Evolutionary conservation across 768 basidiomycete genomes (phyloP), one percentile per base, ranked within the genome.

Genomic region (Tylopilus intermedius): DNA sequence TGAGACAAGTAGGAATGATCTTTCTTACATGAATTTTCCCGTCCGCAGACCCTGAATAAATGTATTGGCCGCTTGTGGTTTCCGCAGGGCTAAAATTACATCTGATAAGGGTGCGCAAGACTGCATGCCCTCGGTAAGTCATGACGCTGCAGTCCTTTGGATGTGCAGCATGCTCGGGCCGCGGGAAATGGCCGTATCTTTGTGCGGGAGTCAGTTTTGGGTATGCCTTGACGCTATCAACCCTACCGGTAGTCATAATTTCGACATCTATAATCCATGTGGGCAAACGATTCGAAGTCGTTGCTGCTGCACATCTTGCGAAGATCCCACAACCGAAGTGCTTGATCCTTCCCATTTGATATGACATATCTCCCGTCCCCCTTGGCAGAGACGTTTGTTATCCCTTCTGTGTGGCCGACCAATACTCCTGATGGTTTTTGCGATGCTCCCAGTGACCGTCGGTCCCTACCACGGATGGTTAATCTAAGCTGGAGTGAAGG

Each of bases 261-360:
- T 2, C 61, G 69, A 53, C 78, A 75, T 22, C 84, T 86, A 66
- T 84, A 92, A 53, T 69, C 57, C 8, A 71, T 67, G 15, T 71
- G 57, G 8, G 73, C 68, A 27, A 81, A 79, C 26, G 61, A 63
- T 45, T 90, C 85, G 59, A 82, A 85, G 40, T 93, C 85, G 15
- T 74, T 67, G 61, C 79, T 86, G 55, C 76, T 84, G 39, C 84
- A 77, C 95, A 98, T 97, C 71, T 87, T 93, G 45, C 95, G 83
- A 42, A 97, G 73, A 70, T 98, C 95, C 89, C 95, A 97, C 22
- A 97, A 71, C 7, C 93, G 83, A 46, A 93, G 74, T 1, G 89
- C 82, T 62, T 98, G 94, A 65, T 98, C 95, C 70, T 98, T 98
- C 35, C 93, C 93, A 62, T 98, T 98, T 15, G 91, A 94, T 42